These are phyloP conservation scores for Yamagishiella unicocca DNA, from an alignment of 139 green algal genomes.

Conservation along the genomic window DNA sequence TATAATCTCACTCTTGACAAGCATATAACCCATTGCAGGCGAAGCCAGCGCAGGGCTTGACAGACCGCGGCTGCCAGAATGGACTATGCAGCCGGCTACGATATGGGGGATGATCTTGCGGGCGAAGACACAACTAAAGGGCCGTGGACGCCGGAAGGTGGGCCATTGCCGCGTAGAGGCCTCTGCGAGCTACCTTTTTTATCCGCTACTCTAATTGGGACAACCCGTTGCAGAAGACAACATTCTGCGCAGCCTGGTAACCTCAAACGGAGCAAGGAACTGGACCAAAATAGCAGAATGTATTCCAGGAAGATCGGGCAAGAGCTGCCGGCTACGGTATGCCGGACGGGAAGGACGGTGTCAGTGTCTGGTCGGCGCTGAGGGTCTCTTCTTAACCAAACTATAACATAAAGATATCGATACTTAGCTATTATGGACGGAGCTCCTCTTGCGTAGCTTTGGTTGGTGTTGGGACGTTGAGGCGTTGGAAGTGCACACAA, in stretches of 20 bases:
- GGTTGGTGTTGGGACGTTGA: not conserved
- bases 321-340: slow-evolving; percentile 10
- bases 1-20: no score
- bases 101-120: not conserved
- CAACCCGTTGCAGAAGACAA: slow-evolving; percentile 84
- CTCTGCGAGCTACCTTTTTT: no score
- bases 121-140: slow-evolving; percentile 27
- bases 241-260: slow-evolving; percentile 68
- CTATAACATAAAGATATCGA: no score
- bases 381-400: no score
- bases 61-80: no score
- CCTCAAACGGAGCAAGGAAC: slow-evolving; percentile 74
- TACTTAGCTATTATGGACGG: no score
- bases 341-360: no score
- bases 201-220: no score
- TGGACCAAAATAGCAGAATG: slow-evolving; percentile 50
- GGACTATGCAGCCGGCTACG: not conserved
- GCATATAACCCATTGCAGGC: no score
- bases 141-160: slow-evolving; percentile 33
- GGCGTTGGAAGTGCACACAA: not conserved
- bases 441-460: no score
- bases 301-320: slow-evolving; percentile 15
- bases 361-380: no score
- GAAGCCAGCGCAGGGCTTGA: no score
- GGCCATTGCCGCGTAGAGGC: not conserved